These are phyloP conservation scores for Gomphus bonarii DNA, from an alignment of 1,284 basidiomycete species.

Conservation along the genomic window DNA sequence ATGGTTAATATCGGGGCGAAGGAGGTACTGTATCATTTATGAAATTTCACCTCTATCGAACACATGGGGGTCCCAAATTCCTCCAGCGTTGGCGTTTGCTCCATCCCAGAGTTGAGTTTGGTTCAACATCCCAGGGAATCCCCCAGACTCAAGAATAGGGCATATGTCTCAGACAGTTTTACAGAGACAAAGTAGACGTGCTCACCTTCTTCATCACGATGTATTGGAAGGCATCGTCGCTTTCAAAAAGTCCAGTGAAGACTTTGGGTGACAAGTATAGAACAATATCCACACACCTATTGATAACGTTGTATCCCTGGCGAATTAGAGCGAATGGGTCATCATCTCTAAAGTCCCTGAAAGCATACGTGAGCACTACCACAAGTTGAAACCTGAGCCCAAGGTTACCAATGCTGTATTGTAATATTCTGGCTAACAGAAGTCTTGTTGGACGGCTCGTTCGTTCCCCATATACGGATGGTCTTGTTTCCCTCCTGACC, in stretches of 20 bases:
- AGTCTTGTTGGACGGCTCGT: slow-evolving; percentile 22
- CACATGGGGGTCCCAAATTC: background rate
- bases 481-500: slow-evolving; percentile 21
- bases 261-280: background rate
- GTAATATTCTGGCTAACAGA: slow-evolving; percentile 25
- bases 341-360: slow-evolving; percentile 25
- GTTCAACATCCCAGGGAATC: background rate
- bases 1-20: too few relatives aligned
- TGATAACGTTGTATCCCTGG: slow-evolving; percentile 19
- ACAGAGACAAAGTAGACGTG: background rate
- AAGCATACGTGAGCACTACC: background rate
- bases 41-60: background rate
- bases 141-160: background rate
- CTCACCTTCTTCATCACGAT: background rate
- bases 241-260: background rate
- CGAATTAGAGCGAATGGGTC: slow-evolving; percentile 21
- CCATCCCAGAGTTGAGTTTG: background rate
- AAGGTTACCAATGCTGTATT: slow-evolving; percentile 28
- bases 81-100: background rate
- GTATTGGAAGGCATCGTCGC: background rate
- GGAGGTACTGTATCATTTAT: too few relatives aligned
- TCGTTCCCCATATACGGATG: slow-evolving; percentile 27
- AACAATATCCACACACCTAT: background rate
- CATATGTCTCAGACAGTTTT: background rate
- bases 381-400: too few relatives aligned